Evolutionary conservation across 371 early-diverging fungal species (phyloP).

Genomic region (Batkoa obscura): DNA sequence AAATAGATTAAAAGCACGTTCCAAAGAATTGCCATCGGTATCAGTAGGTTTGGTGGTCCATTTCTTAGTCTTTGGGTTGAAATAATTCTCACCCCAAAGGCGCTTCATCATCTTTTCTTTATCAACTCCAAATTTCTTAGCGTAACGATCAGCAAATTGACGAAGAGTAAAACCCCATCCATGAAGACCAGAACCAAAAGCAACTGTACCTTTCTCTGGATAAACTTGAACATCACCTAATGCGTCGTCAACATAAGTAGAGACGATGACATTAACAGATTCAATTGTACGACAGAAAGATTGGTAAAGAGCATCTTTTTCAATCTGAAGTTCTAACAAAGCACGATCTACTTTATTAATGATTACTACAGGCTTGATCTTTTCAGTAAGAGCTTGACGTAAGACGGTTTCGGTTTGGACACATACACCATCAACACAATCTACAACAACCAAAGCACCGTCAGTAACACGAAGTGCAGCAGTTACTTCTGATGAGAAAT

Average conservation of each 20-base stretch:
- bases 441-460: slow-evolving; percentile 99
- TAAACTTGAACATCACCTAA: slow-evolving; percentile 78
- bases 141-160: slow-evolving; percentile 84
- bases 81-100: slow-evolving; percentile 94
- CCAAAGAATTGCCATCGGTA: slow-evolving; percentile 59
- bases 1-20: slow-evolving; percentile 97
- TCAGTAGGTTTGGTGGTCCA: slow-evolving; percentile 60
- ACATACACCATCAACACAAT: slow-evolving; percentile 98
- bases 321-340: slow-evolving; percentile 86
- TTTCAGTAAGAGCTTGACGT: slow-evolving; percentile 97
- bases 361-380: slow-evolving; percentile 96
- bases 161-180: slow-evolving; percentile 88
- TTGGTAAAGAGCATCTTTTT: slow-evolving; percentile 93
- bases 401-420: slow-evolving; percentile 99
- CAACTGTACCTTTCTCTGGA: slow-evolving; percentile 92
- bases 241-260: slow-evolving; percentile 71
- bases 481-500: slow-evolving; percentile 99
- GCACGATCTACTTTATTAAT: slow-evolving; percentile 94
- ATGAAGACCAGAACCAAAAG: slow-evolving; percentile 77
- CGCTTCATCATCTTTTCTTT: slow-evolving; percentile 68
- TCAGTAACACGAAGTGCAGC: slow-evolving; percentile 99
- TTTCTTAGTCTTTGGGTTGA: slow-evolving; percentile 73
- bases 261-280: slow-evolving; percentile 77
- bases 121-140: slow-evolving; percentile 56
- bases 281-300: slow-evolving; percentile 88